phyloP scores from a whole-genome alignment of 495 filamentous ascomycete genomes.

The Podospora fimiseda region DNA sequence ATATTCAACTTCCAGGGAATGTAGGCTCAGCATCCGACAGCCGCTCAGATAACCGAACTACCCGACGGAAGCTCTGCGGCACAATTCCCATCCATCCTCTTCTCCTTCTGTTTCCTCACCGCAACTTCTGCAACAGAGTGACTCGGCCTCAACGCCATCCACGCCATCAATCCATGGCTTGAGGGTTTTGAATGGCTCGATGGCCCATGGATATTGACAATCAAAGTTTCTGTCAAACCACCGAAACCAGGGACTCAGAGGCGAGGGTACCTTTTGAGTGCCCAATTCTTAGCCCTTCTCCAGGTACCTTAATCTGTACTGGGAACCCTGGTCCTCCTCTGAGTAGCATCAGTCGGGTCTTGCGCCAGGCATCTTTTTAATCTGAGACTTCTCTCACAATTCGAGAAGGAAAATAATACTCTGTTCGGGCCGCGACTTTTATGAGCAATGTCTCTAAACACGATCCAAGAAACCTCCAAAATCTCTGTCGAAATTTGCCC shows the following conservation, averaged over 20 bases:
- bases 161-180: conserved; percentile 7
- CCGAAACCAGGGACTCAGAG: not conserved
- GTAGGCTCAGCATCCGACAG: conserved; percentile 17
- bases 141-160: conserved; percentile 9
- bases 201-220: not conserved
- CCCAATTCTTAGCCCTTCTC: not conserved
- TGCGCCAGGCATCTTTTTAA: not conserved
- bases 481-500: not conserved
- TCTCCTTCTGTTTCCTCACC: conserved; percentile 10
- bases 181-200: conserved; percentile 7
- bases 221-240: not conserved
- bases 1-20: conserved; percentile 13
- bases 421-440: not conserved
- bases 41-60: conserved; percentile 11
- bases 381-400: not conserved
- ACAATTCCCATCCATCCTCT: not conserved
- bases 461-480: not conserved
- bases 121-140: conserved; percentile 19
- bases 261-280: not conserved
- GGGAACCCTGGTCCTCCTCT: not conserved
- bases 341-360: not conserved
- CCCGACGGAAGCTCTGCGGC: conserved; percentile 8
- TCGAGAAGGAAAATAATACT: not conserved
- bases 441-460: not conserved
- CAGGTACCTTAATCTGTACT: not conserved